Percentiles rank a stretch among this genome's conserved stretches.
Conservation (phyloP, 495 filamentous ascomycete genomes). For the Tuber magnatum region DNA sequence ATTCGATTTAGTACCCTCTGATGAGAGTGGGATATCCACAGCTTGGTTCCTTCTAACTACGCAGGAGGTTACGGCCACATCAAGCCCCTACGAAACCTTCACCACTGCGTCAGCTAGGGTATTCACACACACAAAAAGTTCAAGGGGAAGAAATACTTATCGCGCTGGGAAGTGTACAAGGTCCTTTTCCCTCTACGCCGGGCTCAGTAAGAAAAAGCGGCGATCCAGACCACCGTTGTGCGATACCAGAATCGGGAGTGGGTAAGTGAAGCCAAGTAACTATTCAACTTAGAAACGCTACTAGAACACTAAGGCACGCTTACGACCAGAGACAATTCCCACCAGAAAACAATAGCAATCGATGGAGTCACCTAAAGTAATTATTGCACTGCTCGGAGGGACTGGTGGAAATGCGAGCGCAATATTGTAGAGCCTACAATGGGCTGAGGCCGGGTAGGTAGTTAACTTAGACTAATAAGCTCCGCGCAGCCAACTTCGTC, state of each 20-base stretch:
- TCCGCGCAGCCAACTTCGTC: not conserved
- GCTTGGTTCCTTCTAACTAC: not conserved
- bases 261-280: not conserved
- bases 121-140: not conserved
- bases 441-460: not conserved
- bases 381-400: not conserved
- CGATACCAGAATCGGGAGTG: not conserved
- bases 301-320: not conserved
- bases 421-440: not conserved
- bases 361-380: not conserved
- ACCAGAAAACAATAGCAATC: not conserved
- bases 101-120: not conserved
- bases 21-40: not conserved
- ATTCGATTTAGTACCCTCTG: not conserved
- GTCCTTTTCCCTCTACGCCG: not conserved
- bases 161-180: not conserved
- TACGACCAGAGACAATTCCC: not conserved
- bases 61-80: not conserved
- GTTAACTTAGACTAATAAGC: not conserved
- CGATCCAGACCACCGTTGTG: not conserved
- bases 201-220: not conserved
- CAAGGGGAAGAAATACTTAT: not conserved
- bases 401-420: not conserved
- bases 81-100: too few relatives aligned
- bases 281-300: not conserved